These are phyloP conservation scores for Begonia loranthoides DNA, from an alignment of 306 rosid species.

Conservation along the genomic window DNA sequence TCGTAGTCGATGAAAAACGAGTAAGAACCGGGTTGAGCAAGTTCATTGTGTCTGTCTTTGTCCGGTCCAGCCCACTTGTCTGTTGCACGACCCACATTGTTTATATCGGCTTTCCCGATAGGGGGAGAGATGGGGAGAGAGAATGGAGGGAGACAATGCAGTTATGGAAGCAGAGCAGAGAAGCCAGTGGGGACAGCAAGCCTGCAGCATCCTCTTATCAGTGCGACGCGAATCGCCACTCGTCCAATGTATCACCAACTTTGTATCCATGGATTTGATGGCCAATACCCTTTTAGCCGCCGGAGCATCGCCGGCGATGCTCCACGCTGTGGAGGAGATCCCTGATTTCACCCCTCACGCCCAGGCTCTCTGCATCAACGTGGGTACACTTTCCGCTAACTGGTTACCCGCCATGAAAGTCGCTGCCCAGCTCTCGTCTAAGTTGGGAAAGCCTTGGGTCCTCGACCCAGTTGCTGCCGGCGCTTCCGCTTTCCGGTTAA, in stretches of 20 bases:
- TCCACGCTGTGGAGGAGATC: slow-evolving; percentile 52
- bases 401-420: slow-evolving; percentile 63
- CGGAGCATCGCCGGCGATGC: slow-evolving; percentile 89
- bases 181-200: slow-evolving; percentile 25
- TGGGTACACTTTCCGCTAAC: slow-evolving; percentile 59
- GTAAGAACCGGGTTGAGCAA: too few species aligned
- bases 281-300: slow-evolving; percentile 77
- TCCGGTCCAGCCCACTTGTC: too few species aligned
- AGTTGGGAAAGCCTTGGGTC: slow-evolving; percentile 54
- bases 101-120: too few species aligned
- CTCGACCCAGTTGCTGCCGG: slow-evolving; percentile 82
- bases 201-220: slow-evolving; percentile 34
- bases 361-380: slow-evolving; percentile 49
- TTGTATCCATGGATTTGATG: slow-evolving; percentile 82
- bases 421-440: slow-evolving; percentile 31
- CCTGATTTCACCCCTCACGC: slow-evolving; percentile 60
- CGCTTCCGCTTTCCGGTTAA: slow-evolving; percentile 51
- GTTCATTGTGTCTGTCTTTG: too few species aligned
- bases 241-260: slow-evolving; percentile 86
- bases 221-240: slow-evolving; percentile 50
- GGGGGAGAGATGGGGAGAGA: background rate
- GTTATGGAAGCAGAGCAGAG: slow-evolving; percentile 4
- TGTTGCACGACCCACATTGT: too few species aligned
- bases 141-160: slow-evolving; percentile 5
- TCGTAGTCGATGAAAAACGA: too few species aligned